Base-by-base conservation (phyloP, 78 protist genomes). In the Polysphondylium violaceum region DNA sequence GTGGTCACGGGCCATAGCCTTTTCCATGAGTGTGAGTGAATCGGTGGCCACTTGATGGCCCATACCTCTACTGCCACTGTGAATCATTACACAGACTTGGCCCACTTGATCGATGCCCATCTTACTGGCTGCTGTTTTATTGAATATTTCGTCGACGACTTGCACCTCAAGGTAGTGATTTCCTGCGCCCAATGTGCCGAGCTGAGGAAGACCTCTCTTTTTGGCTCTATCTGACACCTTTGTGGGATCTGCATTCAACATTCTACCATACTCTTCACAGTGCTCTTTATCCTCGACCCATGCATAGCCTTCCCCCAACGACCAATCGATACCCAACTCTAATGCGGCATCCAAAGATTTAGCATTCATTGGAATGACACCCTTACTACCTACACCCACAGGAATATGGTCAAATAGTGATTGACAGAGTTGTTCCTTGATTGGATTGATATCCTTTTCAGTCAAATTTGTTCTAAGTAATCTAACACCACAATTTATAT, bases 401-500 rank as follows among this genome's bases (percentile, higher is more conserved):
- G 99, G 99, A 40, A 97, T 93, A 85, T 93, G 97, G 41, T 97
- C 93, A 29, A 97, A 98, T 1, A 98, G 76, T 2, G 97, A 47
- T 74, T 95, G 95, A 17, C 97, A 96, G 11, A 97, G 88, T 41
- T 65, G 35, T n/a, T 96, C 98, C 17, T 95, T 73, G 21, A 86
- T 63, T 4, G 89, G 87, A n/a, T 25, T 43, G 6, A 98, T 83
- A 36, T 97, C 99, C n/a, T 60, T 38, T 40, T 77, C 94, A 16
- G 19, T 50, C 3, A 98, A 88, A 61, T 97, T 96, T 1, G 99
- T 98, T n/a, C 99, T 88, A 2, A 98, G 12, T 1, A 98, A 71
- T 27, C 99, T 96, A 23, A 98, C 99, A 58, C 99, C 99, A 74
- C 99, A 98, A 88, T 98, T 98, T 71, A 98, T 98, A 85, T 98